phyloP scores from a whole-genome alignment of 371 early-diverging fungal genomes.

The Batkoa obscura region DNA sequence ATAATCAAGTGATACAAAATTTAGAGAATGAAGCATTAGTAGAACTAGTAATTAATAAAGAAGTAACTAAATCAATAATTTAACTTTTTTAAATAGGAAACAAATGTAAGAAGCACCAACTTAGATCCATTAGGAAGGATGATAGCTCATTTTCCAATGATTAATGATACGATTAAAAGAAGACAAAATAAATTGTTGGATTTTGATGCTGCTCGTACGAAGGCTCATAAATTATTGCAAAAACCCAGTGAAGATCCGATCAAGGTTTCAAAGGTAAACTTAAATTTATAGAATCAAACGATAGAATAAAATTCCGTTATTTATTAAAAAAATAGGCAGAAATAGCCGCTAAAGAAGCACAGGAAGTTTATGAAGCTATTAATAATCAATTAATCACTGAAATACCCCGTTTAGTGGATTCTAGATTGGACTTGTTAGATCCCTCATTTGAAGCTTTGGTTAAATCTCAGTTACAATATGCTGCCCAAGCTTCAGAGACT shows the following conservation, averaged over 20 bases:
- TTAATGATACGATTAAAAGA: constrained; percentile 75
- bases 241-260: constrained; percentile 58
- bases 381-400: constrained; percentile 64
- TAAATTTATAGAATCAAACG: background rate
- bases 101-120: constrained; percentile 60
- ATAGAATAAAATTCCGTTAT: too few species aligned
- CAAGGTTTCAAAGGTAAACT: constrained; percentile 34
- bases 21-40: constrained; percentile 61
- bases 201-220: constrained; percentile 57
- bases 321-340: constrained; percentile 35
- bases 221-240: constrained; percentile 58
- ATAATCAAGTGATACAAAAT: constrained; percentile 50
- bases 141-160: constrained; percentile 74
- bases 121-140: constrained; percentile 73
- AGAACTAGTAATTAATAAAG: constrained; percentile 28
- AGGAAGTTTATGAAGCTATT: constrained; percentile 58
- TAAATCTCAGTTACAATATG: constrained; percentile 57
- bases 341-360: constrained; percentile 49
- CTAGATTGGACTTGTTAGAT: constrained; percentile 71
- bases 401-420: constrained; percentile 72
- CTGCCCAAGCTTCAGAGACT: background rate
- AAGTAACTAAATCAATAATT: background rate
- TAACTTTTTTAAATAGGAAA: constrained; percentile 38
- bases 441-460: constrained; percentile 89
- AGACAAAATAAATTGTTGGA: constrained; percentile 75